Conservation (phyloP, 2,329 filamentous ascomycete species). For the Colletotrichum kahawae region DNA sequence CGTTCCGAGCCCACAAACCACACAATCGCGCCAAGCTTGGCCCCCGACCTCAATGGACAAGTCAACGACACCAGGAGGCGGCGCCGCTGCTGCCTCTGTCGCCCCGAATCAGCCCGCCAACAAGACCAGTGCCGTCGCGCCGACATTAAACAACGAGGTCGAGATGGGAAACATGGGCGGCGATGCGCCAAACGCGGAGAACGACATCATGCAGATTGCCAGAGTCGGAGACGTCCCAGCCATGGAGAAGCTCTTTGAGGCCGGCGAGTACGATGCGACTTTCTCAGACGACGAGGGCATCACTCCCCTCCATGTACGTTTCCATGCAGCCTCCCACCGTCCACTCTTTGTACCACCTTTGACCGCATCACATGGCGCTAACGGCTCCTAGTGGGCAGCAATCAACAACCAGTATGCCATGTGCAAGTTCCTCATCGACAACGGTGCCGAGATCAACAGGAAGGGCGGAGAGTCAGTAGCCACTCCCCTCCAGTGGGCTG, state of each 20-base stretch:
- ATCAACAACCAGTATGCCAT: slow-evolving; percentile 99
- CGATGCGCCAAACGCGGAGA: slow-evolving; percentile 51
- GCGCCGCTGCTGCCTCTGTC: slow-evolving; percentile 41
- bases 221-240: slow-evolving; percentile 83
- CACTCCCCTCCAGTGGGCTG: slow-evolving; percentile 95
- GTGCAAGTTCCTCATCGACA: slow-evolving; percentile 89
- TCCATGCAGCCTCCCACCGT: not conserved
- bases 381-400: slow-evolving; percentile 80
- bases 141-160: slow-evolving; percentile 62
- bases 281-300: slow-evolving; percentile 92
- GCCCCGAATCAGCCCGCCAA: slow-evolving; percentile 59
- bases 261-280: slow-evolving; percentile 79
- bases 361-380: slow-evolving; percentile 15
- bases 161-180: slow-evolving; percentile 57
- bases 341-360: not conserved
- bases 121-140: slow-evolving; percentile 57
- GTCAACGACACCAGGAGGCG: slow-evolving; percentile 38
- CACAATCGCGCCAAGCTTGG: not conserved
- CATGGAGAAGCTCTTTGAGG: slow-evolving; percentile 90
- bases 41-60: slow-evolving; percentile 43
- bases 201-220: slow-evolving; percentile 96
- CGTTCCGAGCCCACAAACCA: not conserved
- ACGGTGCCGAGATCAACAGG: slow-evolving; percentile 88
- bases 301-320: slow-evolving; percentile 87
- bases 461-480: slow-evolving; percentile 96